Evolutionary conservation across 306 rosid genomes (phyloP), one percentile per base, ranked within the genome.

Genomic region (Myrica gale): DNA sequence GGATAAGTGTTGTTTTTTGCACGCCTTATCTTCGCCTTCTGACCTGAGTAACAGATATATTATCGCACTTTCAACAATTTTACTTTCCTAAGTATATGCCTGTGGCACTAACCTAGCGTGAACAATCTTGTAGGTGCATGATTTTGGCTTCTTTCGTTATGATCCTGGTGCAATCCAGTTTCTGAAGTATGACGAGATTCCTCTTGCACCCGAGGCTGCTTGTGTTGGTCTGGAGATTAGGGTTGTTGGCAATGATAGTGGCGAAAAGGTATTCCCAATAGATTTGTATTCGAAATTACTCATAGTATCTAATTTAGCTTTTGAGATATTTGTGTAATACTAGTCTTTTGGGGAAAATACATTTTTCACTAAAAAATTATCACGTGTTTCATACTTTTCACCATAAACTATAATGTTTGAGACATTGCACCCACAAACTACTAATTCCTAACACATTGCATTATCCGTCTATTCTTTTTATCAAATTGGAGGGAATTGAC

Each of bases 191-290:
- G 98, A 92, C 72, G 96, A 94, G 88, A 92, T 94, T 84, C 95
- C 96, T 69, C 95, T 94, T 76, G 82, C 93, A 57, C 97, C 97
- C 2, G 98, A 92, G 80, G 92, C 81, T 82, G 97, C 98, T 68
- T 87, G 83, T 73, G 96, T 94, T 84, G 98, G 98, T 75, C 88
- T 94, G 65, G 97, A 94, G 84, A 94, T 94, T 75, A 89, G 98
- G 81, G 98, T 94, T 79, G 97, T 94, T 73, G 97, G 98, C 65
- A 94, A 94, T 84, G 98, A 94, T 78, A 94, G 98, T 78, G 98
- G 97, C 21, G 98, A 94, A 84, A 94, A 94, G 26, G 98, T 94
- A 92, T 74, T 68, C 41, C 58, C 77, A 63, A 74, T 19, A 46
- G 12, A 42, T 44, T 77, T 73, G 43, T 12, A 50, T 60, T 76